These are phyloP conservation scores for Diaporthe aspalathi DNA, from an alignment of 2,329 filamentous ascomycete genomes.

Conservation along the genomic window DNA sequence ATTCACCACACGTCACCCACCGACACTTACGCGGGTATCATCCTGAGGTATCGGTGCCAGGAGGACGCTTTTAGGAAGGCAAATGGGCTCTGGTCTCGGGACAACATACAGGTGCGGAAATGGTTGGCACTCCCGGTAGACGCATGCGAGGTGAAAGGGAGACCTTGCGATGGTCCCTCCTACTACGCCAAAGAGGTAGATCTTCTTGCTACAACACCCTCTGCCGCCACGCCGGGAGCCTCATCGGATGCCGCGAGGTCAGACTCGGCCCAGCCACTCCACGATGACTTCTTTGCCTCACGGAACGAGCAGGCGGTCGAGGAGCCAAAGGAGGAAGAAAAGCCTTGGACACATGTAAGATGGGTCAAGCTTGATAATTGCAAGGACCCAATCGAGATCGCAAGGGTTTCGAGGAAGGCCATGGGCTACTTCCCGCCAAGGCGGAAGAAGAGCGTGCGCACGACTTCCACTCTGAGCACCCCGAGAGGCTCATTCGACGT, in stretches of 20 bases:
- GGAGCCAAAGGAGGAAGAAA: slow-evolving; percentile 62
- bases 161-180: slow-evolving; percentile 68
- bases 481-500: slow-evolving; percentile 75
- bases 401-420: slow-evolving; percentile 80
- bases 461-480: slow-evolving; percentile 74
- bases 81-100: slow-evolving; percentile 95
- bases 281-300: slow-evolving; percentile 57
- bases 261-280: slow-evolving; percentile 45
- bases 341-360: slow-evolving; percentile 85
- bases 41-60: slow-evolving; percentile 89
- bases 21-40: slow-evolving; percentile 91
- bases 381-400: slow-evolving; percentile 81
- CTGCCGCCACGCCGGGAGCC: slow-evolving; percentile 46
- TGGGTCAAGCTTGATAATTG: slow-evolving; percentile 85
- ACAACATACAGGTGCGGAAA: slow-evolving; percentile 86
- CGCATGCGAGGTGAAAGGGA: slow-evolving; percentile 85
- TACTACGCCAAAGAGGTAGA: slow-evolving; percentile 57
- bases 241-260: slow-evolving; percentile 42
- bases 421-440: slow-evolving; percentile 93
- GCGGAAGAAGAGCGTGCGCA: slow-evolving; percentile 82
- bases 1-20: slow-evolving; percentile 84
- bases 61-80: slow-evolving; percentile 85
- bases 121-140: slow-evolving; percentile 88
- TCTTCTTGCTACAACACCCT: slow-evolving; percentile 63
- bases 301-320: slow-evolving; percentile 49